Evolutionary conservation across 1,284 basidiomycete genomes (phyloP).

Genomic region (Microbotryum violaceum): DNA sequence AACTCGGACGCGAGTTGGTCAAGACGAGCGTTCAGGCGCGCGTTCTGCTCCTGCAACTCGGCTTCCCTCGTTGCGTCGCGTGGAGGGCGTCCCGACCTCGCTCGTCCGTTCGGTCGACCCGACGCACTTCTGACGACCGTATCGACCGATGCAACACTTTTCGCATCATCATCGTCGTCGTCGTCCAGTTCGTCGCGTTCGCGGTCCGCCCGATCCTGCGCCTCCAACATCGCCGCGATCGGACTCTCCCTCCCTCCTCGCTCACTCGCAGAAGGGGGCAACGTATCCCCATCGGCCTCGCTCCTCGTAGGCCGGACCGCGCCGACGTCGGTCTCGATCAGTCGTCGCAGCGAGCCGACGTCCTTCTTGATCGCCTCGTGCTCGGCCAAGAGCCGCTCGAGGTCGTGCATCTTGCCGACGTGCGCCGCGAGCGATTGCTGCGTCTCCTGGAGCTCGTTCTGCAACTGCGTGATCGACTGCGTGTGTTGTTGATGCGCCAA

Average conservation of each 20-base stretch:
- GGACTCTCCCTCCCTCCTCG: conserved; percentile 25
- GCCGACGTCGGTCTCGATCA: conserved; percentile 39
- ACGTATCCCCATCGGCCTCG: not conserved
- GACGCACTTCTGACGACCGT: conserved; percentile 46
- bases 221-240: conserved; percentile 27
- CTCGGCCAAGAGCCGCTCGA: conserved; percentile 71
- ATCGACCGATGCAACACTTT: conserved; percentile 30
- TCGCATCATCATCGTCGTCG: conserved; percentile 42
- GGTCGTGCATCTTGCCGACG: conserved; percentile 72
- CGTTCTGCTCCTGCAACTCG: conserved; percentile 47
- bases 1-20: conserved; percentile 65
- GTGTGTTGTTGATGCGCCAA: conserved; percentile 22
- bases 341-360: conserved; percentile 48
- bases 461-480: conserved; percentile 56
- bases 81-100: conserved; percentile 14
- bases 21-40: conserved; percentile 65
- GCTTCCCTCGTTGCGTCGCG: conserved; percentile 31
- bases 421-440: conserved; percentile 70
- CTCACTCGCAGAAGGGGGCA: not conserved
- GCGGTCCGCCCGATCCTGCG: conserved; percentile 35
- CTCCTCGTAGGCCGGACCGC: conserved; percentile 23
- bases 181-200: conserved; percentile 45
- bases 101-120: conserved; percentile 4
- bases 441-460: conserved; percentile 75
- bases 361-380: conserved; percentile 80